Base-by-base conservation (phyloP, 495 filamentous ascomycete species). In the Tuber brumale region DNA sequence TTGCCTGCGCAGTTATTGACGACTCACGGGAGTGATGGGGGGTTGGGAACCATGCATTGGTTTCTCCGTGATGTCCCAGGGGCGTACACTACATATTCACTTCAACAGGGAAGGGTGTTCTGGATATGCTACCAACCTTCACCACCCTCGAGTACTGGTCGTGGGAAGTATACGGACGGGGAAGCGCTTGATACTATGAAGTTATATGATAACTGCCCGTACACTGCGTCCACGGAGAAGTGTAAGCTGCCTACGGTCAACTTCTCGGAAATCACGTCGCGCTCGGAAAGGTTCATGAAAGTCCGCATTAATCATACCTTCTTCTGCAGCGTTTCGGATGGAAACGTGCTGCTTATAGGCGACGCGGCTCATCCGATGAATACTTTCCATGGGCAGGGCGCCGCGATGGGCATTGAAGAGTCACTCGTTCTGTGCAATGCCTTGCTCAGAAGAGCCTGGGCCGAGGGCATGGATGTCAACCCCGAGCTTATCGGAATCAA, bases 361-460 rank as follows among this genome's bases (percentile, higher is more conserved):
- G 78, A 81, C 51, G 78, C 78, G 12, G 78, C 78, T 12, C 78
- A 81, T 41, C 35, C 79, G 16, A 81, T 77, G 78, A 81, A 71
- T 31, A 80, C 75, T 9, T 81, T 80, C 44, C 46, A 72, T 16
- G 79, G 78, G 21, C 78, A 81, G 46, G 78, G 78, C 8, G 79
- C 78, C 19, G 75, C 72, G 21, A 81, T 77, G 39, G 78, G 70
- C 19, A 75, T 81, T n/a, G 78, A 81, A 39, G 79, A 81, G 46
- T 72, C 72, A 4, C 43, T 73, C 3, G 79, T 74, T 27, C 19
- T 81, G 14, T 70, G 74, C 2, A 72, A 70, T 19, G 71, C 57
- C 1, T 48, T 81, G 21, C 31, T 77, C 41, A 66, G 79, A 31
- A 46, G 66, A 12, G 72, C 72, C 1, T 80, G 79, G 79, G 70